Evolutionary conservation across 257 asterid genomes (phyloP).

Genomic region (Parsonsia alboflavescens): DNA sequence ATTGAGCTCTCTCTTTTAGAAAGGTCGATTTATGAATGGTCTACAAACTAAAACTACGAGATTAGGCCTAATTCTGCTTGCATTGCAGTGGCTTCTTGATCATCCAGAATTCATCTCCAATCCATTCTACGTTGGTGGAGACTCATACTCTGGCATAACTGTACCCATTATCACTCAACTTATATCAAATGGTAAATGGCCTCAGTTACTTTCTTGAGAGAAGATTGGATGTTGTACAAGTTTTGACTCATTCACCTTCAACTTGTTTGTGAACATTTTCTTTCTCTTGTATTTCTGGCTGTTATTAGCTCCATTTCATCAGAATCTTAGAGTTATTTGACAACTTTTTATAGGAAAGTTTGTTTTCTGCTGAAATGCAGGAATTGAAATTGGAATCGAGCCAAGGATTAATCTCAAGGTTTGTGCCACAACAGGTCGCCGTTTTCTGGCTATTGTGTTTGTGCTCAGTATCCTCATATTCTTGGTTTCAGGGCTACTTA

Average conservation of each 20-base stretch:
- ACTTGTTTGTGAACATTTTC: too few species aligned
- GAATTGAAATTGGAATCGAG: slow-evolving; percentile 8
- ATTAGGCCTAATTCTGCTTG: background rate
- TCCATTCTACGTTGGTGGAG: slow-evolving; percentile 25
- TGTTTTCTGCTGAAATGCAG: background rate
- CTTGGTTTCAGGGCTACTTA: background rate
- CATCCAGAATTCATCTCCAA: slow-evolving; percentile 22
- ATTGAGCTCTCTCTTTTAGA: too few species aligned
- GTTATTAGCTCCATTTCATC: background rate
- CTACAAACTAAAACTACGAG: too few species aligned
- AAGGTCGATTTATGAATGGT: too few species aligned
- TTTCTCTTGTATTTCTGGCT: too few species aligned
- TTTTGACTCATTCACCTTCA: too few species aligned
- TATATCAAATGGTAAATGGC: slow-evolving; percentile 18
- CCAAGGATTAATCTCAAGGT: slow-evolving; percentile 18
- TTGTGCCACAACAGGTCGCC: background rate
- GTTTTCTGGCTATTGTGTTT: background rate
- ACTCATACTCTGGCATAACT: slow-evolving; percentile 16
- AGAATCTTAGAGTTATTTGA: background rate
- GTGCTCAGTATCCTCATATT: too few species aligned
- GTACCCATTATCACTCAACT: slow-evolving; percentile 24
- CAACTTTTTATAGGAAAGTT: background rate
- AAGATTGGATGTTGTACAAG: too few species aligned
- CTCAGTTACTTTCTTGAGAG: background rate
- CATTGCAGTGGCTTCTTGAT: slow-evolving; percentile 18